A percentile compares a stretch with the other conserved stretches of the same genome.
Evolutionary conservation across 768 basidiomycete genomes (phyloP).

Genomic region (Mycena epipterygia): DNA sequence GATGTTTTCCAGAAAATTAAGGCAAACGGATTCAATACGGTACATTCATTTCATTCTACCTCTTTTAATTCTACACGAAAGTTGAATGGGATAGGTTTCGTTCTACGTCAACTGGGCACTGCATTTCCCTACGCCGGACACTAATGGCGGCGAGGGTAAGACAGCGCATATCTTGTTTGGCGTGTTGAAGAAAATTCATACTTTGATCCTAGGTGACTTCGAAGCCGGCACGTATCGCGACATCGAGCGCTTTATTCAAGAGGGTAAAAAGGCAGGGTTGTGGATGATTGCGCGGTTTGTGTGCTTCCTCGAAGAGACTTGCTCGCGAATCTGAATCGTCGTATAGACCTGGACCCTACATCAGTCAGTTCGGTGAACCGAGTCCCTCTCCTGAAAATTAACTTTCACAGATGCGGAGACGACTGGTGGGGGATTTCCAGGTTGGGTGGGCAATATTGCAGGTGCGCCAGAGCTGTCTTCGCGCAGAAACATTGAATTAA

Average conservation of each 20-base stretch:
- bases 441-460: constrained; percentile 70
- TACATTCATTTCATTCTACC: neutral
- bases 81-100: constrained; percentile 48
- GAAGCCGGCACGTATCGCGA: constrained; percentile 63
- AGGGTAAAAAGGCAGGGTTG: constrained; percentile 63
- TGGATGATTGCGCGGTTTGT: constrained; percentile 68
- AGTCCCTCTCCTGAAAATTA: neutral
- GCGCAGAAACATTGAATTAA: neutral
- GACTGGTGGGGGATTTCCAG: constrained; percentile 70
- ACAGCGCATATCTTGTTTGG: neutral
- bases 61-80: neutral
- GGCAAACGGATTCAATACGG: constrained; percentile 71
- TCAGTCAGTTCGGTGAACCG: constrained; percentile 51
- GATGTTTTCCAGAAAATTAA: constrained; percentile 76
- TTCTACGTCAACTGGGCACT: constrained; percentile 74
- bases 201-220: constrained; percentile 53
- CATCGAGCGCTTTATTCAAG: constrained; percentile 66
- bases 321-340: neutral
- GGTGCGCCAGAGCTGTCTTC: constrained; percentile 45
- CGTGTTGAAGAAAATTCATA: neutral
- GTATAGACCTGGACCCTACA: constrained; percentile 64
- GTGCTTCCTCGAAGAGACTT: neutral
- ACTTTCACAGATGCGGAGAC: constrained; percentile 59
- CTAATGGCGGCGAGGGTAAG: constrained; percentile 54
- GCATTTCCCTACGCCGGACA: constrained; percentile 62